Evolutionary conservation across 805 yeast species (phyloP).

Genomic region (Metschnikowia anglica): DNA sequence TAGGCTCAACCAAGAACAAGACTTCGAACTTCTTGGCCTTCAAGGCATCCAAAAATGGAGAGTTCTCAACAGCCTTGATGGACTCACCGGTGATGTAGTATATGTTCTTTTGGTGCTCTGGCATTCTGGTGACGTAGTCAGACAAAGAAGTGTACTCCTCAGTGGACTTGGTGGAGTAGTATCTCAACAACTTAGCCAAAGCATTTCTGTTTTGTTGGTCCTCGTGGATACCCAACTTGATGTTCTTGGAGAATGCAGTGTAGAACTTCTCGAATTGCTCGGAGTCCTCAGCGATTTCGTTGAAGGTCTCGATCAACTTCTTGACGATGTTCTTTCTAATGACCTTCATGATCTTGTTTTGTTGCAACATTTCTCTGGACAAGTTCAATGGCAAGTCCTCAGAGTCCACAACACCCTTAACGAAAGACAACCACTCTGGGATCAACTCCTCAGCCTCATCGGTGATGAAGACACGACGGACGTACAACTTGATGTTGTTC

Average conservation of each 20-base stretch:
- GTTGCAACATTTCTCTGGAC: slow-evolving; percentile 99
- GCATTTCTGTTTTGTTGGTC: slow-evolving; percentile 96
- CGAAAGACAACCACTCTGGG: slow-evolving; percentile 98
- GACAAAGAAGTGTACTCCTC: slow-evolving; percentile 93
- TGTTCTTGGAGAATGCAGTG: slow-evolving; percentile 96
- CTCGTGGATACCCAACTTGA: slow-evolving; percentile 98
- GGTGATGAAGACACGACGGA: slow-evolving; percentile 98
- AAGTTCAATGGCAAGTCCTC: slow-evolving; percentile 99
- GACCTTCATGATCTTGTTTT: slow-evolving; percentile 98
- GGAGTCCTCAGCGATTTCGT: slow-evolving; percentile 98
- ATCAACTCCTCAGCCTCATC: slow-evolving; percentile 99
- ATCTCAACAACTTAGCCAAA: slow-evolving; percentile 94
- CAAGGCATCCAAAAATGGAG: slow-evolving; percentile 98
- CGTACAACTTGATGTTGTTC: slow-evolving; percentile 97
- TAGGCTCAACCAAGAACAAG: slow-evolving; percentile 96
- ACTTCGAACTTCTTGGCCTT: slow-evolving; percentile 99
- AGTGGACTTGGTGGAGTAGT: slow-evolving; percentile 91
- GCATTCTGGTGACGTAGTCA: slow-evolving; percentile 99
- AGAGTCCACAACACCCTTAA: slow-evolving; percentile 99
- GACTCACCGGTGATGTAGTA: slow-evolving; percentile 99
- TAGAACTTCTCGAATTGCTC: slow-evolving; percentile 99
- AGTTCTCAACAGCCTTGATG: slow-evolving; percentile 94
- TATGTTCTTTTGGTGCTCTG: slow-evolving; percentile 99
- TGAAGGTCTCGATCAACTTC: slow-evolving; percentile 97
- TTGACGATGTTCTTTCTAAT: slow-evolving; percentile 98